A percentile compares a stretch with the other conserved stretches of the same genome.
Evolutionary conservation across 345 rosid genomes (phyloP).

Genomic region (Acer campestre): DNA sequence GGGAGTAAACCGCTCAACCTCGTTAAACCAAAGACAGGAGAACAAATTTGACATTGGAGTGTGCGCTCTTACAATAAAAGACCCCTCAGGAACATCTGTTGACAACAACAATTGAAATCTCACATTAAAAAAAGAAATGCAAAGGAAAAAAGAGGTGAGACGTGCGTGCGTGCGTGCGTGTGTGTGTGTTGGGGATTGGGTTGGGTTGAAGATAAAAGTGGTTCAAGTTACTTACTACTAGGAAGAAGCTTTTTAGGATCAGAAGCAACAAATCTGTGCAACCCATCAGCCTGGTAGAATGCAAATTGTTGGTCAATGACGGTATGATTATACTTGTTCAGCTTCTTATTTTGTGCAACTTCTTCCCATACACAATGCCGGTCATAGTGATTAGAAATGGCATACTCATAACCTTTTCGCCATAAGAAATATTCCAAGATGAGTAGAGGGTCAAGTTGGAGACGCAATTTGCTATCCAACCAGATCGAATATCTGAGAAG

Average conservation of each 20-base stretch:
- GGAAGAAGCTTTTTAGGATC: conserved; percentile 92
- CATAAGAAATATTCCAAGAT: conserved; percentile 89
- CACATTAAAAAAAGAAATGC: not conserved
- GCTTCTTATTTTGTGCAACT: conserved; percentile 88
- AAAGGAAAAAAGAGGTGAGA: not conserved
- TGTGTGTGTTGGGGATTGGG: not conserved
- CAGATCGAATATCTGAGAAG: conserved; percentile 88
- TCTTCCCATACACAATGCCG: conserved; percentile 98
- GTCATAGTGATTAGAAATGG: conserved; percentile 94
- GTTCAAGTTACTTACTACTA: conserved; percentile 63
- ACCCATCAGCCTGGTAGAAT: conserved; percentile 88
- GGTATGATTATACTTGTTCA: conserved; percentile 92
- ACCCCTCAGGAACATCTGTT: conserved; percentile 98
- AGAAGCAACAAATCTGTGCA: conserved; percentile 67
- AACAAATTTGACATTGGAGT: conserved; percentile 97
- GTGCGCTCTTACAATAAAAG: conserved; percentile 90
- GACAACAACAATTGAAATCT: conserved; percentile 7
- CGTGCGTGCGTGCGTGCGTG: too few relatives aligned
- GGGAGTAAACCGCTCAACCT: conserved; percentile 93
- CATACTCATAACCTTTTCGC: conserved; percentile 93
- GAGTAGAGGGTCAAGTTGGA: conserved; percentile 81
- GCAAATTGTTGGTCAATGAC: conserved; percentile 80
- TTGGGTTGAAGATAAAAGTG: not conserved
- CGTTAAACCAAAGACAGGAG: conserved; percentile 99
- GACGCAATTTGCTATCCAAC: conserved; percentile 97